Evolutionary conservation across 1,139 yeast genomes (phyloP).

Genomic region (Kodamaea ohmeri): DNA sequence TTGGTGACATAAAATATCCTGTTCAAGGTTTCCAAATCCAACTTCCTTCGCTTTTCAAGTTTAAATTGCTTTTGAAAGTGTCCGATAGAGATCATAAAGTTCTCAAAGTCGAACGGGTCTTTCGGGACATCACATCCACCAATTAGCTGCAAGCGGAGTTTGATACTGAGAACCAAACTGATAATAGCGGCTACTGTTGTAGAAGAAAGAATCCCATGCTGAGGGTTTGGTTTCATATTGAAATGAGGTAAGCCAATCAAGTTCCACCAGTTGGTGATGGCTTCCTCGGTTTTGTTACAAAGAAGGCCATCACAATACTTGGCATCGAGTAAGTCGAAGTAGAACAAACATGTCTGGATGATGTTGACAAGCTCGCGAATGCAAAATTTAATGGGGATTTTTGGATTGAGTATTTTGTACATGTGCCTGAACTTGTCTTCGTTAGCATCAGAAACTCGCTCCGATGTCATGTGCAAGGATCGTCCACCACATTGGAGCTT

Average conservation of each 20-base stretch:
- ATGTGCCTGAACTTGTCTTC: constrained; percentile 80
- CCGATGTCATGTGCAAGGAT: constrained; percentile 63
- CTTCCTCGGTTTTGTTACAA: constrained; percentile 73
- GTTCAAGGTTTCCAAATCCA: constrained; percentile 64
- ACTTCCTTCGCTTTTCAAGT: constrained; percentile 52
- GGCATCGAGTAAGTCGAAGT: constrained; percentile 71
- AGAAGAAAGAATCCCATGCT: constrained; percentile 58
- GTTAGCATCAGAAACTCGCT: constrained; percentile 68
- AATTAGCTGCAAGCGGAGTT: constrained; percentile 60
- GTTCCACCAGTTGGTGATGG: constrained; percentile 81
- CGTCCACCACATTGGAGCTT: constrained; percentile 84
- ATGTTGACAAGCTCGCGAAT: constrained; percentile 71
- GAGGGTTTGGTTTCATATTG: constrained; percentile 42
- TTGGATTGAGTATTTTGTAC: constrained; percentile 51
- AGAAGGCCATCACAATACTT: constrained; percentile 77
- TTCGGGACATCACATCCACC: constrained; percentile 80
- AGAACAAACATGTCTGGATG: constrained; percentile 72
- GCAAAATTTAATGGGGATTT: constrained; percentile 60
- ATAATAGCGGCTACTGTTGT: constrained; percentile 56
- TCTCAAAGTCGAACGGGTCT: constrained; percentile 79
- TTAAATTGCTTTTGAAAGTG: constrained; percentile 72
- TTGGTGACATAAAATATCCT: constrained; percentile 60
- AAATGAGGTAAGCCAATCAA: constrained; percentile 65
- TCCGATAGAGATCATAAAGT: constrained; percentile 57
- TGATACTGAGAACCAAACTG: constrained; percentile 47